Evolutionary conservation across 169 alveolate species (phyloP), one percentile per base, ranked within the genome.

Genomic region (Plasmodium vinckei): DNA sequence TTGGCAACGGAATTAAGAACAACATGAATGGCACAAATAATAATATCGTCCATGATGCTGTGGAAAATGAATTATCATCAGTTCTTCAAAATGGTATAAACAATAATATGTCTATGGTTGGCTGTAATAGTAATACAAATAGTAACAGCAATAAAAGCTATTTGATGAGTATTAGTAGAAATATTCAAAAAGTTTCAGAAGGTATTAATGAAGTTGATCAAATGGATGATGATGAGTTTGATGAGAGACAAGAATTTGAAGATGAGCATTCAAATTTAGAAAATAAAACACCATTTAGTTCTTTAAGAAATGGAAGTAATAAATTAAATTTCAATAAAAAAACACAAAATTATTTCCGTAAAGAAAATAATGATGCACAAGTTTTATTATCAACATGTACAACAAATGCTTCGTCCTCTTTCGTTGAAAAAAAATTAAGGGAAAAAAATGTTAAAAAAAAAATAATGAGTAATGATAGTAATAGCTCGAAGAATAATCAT

Each of bases 361-460:
- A 82, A 27, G 90, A 82, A 44, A 67, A 67, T 23, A 67, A 65
- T 49, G 90, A 82, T 67, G 68, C 90, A 10, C 84, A 65, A 61
- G 47, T 82, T 12, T 67, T 70, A 13, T 59, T 82, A 33, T 82
- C 90, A 6, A 44, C 84, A 7, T 44, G 90, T 44, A 23, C 75
- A 9, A 21, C 90, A 21, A 33, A 33, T 3, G 42, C 7, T 33
- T 33, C 42, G 5, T 33, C 42, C 0, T 33, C 42, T 1, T 47
- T 67, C 23, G 49, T 77, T 9, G 88, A 77, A 1, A 77, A 64
- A 13, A 77, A 64, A 69, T 6, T 63, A 19, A 67, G 59, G 21
- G 88, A 77, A 17, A 77, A 44, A 17, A 61, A 25, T 49, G 39
- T 17, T 9, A 77, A 64, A 33, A 65, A 77, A 44, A 77, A 63